Conservation (phyloP, 2,329 filamentous ascomycete species). For the Trichoderma oligosporum region DNA sequence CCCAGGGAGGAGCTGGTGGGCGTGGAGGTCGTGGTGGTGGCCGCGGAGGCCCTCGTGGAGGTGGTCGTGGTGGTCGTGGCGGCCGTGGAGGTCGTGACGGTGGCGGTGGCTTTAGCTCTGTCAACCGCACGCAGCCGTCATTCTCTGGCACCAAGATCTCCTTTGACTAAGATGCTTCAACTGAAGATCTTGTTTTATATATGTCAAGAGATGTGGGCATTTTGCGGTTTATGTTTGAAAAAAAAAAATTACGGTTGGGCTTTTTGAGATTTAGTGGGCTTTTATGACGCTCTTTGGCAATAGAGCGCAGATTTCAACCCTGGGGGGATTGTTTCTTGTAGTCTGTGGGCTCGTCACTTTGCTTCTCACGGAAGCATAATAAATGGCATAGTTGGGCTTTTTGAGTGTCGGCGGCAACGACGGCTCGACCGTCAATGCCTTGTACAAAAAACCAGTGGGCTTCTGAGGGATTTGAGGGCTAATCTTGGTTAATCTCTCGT, state of each 20-base stretch:
- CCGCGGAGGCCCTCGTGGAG: conserved; percentile 48
- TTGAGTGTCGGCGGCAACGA: conserved; percentile 32
- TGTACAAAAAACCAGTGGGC: conserved; percentile 34
- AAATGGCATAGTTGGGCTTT: conserved; percentile 31
- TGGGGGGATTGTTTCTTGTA: conserved; percentile 47
- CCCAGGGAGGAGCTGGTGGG: conserved; percentile 49
- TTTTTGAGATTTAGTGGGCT: conserved; percentile 46
- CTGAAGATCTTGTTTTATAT: conserved; percentile 41
- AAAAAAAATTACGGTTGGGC: conserved; percentile 37
- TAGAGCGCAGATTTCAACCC: conserved; percentile 53
- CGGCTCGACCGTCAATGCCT: conserved; percentile 26
- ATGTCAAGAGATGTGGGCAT: conserved; percentile 40
- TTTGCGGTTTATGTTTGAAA: conserved; percentile 58
- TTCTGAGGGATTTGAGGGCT: conserved; percentile 42
- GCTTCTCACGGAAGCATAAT: conserved; percentile 20
- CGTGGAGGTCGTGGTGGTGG: conserved; percentile 45
- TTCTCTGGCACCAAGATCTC: conserved; percentile 73
- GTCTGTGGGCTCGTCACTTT: conserved; percentile 39
- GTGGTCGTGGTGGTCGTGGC: conserved; percentile 52
- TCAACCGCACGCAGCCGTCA: conserved; percentile 40
- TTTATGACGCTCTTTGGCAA: conserved; percentile 47
- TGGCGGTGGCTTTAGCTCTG: conserved; percentile 50
- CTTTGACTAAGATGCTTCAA: conserved; percentile 47
- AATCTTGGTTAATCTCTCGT: conserved; percentile 30
- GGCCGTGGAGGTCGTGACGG: conserved; percentile 44